Base-by-base conservation (phyloP, 2,329 filamentous ascomycete genomes). In the Cryoendolithus antarcticus region DNA sequence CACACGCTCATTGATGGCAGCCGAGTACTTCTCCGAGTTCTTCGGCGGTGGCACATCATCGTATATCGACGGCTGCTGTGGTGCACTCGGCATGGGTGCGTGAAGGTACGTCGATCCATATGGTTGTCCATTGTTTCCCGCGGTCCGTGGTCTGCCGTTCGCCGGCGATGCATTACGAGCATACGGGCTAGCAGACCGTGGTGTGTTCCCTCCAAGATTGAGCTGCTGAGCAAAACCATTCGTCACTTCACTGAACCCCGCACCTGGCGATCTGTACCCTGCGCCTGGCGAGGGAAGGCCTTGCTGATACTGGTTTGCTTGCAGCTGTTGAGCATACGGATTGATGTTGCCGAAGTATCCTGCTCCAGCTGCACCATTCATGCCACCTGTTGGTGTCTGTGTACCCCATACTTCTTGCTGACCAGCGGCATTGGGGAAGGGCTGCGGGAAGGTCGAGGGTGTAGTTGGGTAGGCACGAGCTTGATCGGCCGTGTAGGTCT, bases 221-320 rank as follows among this genome's bases (percentile, higher is more conserved):
- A 96, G 93, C 61, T 98, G 91, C 60, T 95, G 86, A 44, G 88
- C 86, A 34, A 96, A 74, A 24, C 86, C 88, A 53, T 86, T 91
- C 53, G 89, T 93, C 50, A 81, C 82, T 57, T 95, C 86, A 55
- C 84, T 86, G 58, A 67, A 74, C 66, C 62, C 61, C 15, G 34
- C 35, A 42, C 71, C 74, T 4, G 75, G 73, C 3, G 74, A 71
- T 52, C 66, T 70, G 54, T 75, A 76, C 8, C 32, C 32, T 43
- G 69, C 63, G 7, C 24, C 24, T 29, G 39, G 39, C 9, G 34
- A 35, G 13, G 34, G 19, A 38, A 66, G 60, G 47, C 75, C 71
- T n/a, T 32, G 38, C 31, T 33, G 24, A 30, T 50, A 52, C 35
- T 72, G 68, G 41, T 61, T 60, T 47, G 67, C 65, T 52, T 75